These are phyloP conservation scores for Aurifilum marmelostoma DNA, from an alignment of 2,329 filamentous ascomycete species.

Conservation along the genomic window DNA sequence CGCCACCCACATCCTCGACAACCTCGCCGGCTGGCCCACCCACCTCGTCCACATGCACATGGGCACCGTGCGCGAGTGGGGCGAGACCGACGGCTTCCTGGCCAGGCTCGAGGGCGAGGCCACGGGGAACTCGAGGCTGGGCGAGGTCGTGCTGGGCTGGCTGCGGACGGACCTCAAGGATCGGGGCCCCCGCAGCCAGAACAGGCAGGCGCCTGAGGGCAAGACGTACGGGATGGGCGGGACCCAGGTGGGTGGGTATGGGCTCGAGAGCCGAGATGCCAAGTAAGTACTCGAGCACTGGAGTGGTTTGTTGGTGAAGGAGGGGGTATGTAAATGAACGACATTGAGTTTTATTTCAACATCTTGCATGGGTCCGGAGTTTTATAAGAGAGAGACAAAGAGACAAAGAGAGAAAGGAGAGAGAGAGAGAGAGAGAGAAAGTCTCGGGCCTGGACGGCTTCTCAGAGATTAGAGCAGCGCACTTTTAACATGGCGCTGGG, in stretches of 20 bases:
- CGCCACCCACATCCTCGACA: conserved; percentile 95
- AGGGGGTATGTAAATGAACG: too few relatives aligned
- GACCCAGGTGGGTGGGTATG: conserved; percentile 58
- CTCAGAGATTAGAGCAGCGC: conserved; percentile 10
- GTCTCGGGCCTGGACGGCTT: too few relatives aligned
- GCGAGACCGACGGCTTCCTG: conserved; percentile 71
- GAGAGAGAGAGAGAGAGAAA: too few relatives aligned
- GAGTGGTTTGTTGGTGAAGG: too few relatives aligned
- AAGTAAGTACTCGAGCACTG: conserved; percentile 2
- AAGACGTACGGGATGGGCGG: conserved; percentile 62
- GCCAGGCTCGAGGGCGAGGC: conserved; percentile 49
- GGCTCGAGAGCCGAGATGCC: conserved; percentile 52
- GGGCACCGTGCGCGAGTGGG: conserved; percentile 86
- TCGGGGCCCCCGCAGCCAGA: conserved; percentile 73
- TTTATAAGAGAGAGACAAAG: too few relatives aligned
- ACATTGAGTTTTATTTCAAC: too few relatives aligned
- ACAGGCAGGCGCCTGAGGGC: conserved; percentile 61
- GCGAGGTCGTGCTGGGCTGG: conserved; percentile 88
- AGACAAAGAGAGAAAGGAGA: background rate
- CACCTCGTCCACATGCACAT: conserved; percentile 96
- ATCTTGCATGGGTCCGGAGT: too few relatives aligned
- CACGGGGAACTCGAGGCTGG: conserved; percentile 77
- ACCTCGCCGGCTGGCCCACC: conserved; percentile 91
- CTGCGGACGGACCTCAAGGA: conserved; percentile 77
- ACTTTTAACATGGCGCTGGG: conserved; percentile 31